Percentiles rank a stretch among this genome's conserved stretches.
phyloP scores from a whole-genome alignment of 208 protist genomes.

The Crithidia sp. region DNA sequence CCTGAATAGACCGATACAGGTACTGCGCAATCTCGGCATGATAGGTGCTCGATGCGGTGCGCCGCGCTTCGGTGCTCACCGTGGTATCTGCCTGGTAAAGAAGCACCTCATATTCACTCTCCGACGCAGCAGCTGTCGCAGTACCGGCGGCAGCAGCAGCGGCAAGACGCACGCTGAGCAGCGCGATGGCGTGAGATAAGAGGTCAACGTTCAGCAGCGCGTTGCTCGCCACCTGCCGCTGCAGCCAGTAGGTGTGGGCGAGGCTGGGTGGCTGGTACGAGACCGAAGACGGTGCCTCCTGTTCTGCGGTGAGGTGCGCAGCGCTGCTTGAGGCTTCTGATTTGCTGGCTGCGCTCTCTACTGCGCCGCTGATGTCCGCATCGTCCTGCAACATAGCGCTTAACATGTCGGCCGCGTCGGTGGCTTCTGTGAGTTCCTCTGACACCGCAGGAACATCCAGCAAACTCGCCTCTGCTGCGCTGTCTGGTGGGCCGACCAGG shows the following conservation, averaged over 20 bases:
- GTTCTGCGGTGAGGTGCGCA: background rate
- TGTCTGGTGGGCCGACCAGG: background rate
- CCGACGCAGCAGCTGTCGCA: background rate
- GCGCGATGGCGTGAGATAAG: conserved; percentile 41
- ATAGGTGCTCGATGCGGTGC: conserved; percentile 17
- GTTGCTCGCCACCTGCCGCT: conserved; percentile 73
- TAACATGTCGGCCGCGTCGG: background rate
- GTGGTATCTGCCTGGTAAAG: conserved; percentile 21
- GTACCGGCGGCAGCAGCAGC: background rate
- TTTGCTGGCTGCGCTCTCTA: too few species aligned
- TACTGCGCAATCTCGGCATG: conserved; percentile 42
- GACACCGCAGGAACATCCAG: background rate
- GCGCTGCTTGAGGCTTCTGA: too few species aligned
- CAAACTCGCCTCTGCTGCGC: background rate
- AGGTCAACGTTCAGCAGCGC: conserved; percentile 59
- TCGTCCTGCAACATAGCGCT: conserved; percentile 20
- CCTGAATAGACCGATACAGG: conserved; percentile 7
- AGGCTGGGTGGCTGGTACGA: conserved; percentile 41
- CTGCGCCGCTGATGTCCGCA: background rate
- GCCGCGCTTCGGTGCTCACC: background rate
- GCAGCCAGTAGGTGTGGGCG: conserved; percentile 78
- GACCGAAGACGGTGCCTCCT: background rate
- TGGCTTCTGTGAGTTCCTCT: background rate
- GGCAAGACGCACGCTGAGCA: conserved; percentile 42
- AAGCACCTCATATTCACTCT: conserved; percentile 2